Base-by-base conservation (phyloP, 805 yeast genomes). In the Kodamaea kaohsiungensis region DNA sequence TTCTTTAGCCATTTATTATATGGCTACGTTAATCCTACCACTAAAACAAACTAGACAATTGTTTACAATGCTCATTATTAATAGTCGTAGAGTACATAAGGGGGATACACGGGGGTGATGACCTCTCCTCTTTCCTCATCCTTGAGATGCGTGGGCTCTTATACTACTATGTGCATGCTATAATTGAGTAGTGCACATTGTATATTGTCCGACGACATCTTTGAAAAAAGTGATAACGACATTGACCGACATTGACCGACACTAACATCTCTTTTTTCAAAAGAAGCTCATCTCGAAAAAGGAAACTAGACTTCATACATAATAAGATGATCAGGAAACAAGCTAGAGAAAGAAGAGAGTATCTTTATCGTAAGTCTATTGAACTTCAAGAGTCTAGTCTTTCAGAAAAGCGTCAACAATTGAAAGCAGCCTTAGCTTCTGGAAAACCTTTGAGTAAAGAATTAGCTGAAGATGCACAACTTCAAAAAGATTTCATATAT, bases 301-400 rank as follows among this genome's bases (percentile, higher is more conserved):
- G 25, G 25, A 22, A 4, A 22, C 6, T 4, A 22, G 25, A 22
- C 6, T 22, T 22, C n/a, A n/a, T n/a, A n/a, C n/a, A n/a, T n/a
- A n/a, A 18, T 54, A 57, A n/a, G 16, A 76, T 76, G 97, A 72
- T 91, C 53, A 84, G 99, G 72, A 84, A 91, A 77, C 96, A 93
- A 66, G 98, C 98, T 7, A 85, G 99, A 74, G 98, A 95, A 70
- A 83, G 99, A 75, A 84, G 96, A 70, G 98, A 95, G 66, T 95
- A 92, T 65, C 77, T 95, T 25, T 95, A 89, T 75, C 82, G 91
- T 50, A 91, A 92, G 68, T 89, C 97, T 0, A 84, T 89, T 49
- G 95, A 91, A 67, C 80, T 93, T 37, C 97, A 95, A 68, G 98
- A 95, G 60, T 88, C 96, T 9, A 83, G 88, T 18, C 78, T 88